Evolutionary conservation across 2,329 filamentous ascomycete genomes (phyloP), one percentile per base, ranked within the genome.

Genomic region (Colletotrichum sp.): DNA sequence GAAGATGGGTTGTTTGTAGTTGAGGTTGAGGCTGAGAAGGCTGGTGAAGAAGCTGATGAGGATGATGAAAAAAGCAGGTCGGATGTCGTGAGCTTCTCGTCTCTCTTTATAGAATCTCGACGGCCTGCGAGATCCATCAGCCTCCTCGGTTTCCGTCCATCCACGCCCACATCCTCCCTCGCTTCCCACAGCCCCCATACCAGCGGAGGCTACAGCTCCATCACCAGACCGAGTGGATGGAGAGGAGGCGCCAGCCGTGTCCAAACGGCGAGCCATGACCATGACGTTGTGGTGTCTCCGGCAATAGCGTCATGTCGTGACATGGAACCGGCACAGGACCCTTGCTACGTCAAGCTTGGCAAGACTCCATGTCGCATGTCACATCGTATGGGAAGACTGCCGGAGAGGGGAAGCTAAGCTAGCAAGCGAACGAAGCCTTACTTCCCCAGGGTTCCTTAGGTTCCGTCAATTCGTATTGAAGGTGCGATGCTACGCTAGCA

Each of bases 261-360:
- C 67, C n/a, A 57, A 24, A 52, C 28, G 55, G 24, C 34, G 34
- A 64, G 7, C 10, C 13, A 49, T n/a, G 16, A 90, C 90, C 92
- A 96, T 95, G 7, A 88, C 88, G 70, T 91, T 84, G 2, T 94
- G 94, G 82, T 93, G 64, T 89, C 86, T 78, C 93, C 87, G 30
- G 87, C 87, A 76, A 96, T 96, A 71, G 71, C 66, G 57, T 77
- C 71, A 77, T 75, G 71, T 67, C 52, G 66, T 67, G 52, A 63
- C 67, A 67, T 71, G 65, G 52, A 64, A 64, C 34, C 62, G 60
- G 66, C 70, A 65, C 44, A 69, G 59, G 28, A 65, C 44, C 73
- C 57, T 59, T 52, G 57, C 62, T 26, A 30, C 52, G 24, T n/a
- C 10, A 67, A 30, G 64, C 69, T 75, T 72, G 72, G 72, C 69